These are phyloP conservation scores for Beauveria varroae DNA, from an alignment of 2,329 filamentous ascomycete genomes.

Conservation along the genomic window DNA sequence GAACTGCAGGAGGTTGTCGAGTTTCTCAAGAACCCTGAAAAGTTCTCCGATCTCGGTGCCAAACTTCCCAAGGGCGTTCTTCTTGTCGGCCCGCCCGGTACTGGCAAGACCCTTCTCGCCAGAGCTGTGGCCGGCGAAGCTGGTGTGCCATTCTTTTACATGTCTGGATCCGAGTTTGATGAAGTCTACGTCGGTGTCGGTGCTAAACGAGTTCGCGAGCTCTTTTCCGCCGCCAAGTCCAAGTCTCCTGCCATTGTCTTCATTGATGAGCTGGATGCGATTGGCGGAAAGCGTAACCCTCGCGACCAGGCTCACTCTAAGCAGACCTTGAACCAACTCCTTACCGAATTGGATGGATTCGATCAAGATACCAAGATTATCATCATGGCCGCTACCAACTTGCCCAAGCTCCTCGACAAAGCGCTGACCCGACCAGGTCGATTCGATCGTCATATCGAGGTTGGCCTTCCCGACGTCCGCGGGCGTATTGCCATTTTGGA, in stretches of 20 bases:
- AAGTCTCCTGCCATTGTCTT: slow-evolving; percentile 93
- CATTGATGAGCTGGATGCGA: slow-evolving; percentile 89
- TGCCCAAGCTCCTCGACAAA: slow-evolving; percentile 89
- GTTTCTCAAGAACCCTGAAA: slow-evolving; percentile 87
- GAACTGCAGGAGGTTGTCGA: slow-evolving; percentile 96
- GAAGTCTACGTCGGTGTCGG: slow-evolving; percentile 97
- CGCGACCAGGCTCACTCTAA: slow-evolving; percentile 92
- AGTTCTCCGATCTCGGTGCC: slow-evolving; percentile 87
- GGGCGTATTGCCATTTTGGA: slow-evolving; percentile 88
- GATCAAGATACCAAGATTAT: slow-evolving; percentile 92
- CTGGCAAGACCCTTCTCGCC: slow-evolving; percentile 92
- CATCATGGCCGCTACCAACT: slow-evolving; percentile 93
- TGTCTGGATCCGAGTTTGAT: slow-evolving; percentile 98
- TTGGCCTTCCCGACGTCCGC: slow-evolving; percentile 84
- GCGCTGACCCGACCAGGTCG: slow-evolving; percentile 88
- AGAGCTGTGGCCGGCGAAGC: slow-evolving; percentile 94
- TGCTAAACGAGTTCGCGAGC: slow-evolving; percentile 89
- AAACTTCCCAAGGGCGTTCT: slow-evolving; percentile 96
- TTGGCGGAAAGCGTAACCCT: slow-evolving; percentile 88
- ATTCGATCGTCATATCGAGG: slow-evolving; percentile 87
- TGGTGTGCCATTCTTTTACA: slow-evolving; percentile 98
- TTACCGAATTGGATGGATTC: slow-evolving; percentile 96
- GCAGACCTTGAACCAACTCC: slow-evolving; percentile 92
- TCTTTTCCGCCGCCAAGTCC: slow-evolving; percentile 73
- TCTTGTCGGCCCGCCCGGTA: slow-evolving; percentile 90